Conservation (phyloP, 306 rosid genomes). For the Casuarina equisetifolia region DNA sequence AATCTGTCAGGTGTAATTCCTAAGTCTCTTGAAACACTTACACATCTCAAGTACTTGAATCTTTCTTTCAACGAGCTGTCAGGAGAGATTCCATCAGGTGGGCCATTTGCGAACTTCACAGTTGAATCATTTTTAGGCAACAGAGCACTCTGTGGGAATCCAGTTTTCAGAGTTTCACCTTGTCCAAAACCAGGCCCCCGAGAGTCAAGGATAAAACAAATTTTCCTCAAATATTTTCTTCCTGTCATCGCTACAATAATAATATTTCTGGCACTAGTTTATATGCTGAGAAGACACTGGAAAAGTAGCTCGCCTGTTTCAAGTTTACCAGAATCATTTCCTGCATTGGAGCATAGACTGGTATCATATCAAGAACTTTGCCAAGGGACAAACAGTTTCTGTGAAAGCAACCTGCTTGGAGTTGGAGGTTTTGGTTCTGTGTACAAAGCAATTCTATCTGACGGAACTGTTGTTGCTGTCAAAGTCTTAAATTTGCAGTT, state of each 20-base stretch:
- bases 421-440: background rate
- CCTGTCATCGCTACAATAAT: background rate
- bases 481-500: background rate
- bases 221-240: background rate
- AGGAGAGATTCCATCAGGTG: background rate
- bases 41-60: background rate
- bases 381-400: background rate
- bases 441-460: background rate
- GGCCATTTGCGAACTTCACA: slow-evolving; percentile 8
- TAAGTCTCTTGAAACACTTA: slow-evolving; percentile 2
- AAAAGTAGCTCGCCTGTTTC: background rate
- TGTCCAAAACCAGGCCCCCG: background rate
- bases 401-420: background rate
- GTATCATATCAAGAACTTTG: background rate
- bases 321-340: background rate
- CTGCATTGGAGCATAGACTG: background rate
- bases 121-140: background rate
- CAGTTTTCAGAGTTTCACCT: background rate
- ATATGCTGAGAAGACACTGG: background rate
- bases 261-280: background rate
- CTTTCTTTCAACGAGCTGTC: background rate
- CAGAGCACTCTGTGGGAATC: slow-evolving; percentile 1
- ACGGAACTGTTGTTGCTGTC: background rate
- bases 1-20: background rate
- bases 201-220: background rate